phyloP scores from a whole-genome alignment of 768 basidiomycete species.

The Mycena chlorophos region DNA sequence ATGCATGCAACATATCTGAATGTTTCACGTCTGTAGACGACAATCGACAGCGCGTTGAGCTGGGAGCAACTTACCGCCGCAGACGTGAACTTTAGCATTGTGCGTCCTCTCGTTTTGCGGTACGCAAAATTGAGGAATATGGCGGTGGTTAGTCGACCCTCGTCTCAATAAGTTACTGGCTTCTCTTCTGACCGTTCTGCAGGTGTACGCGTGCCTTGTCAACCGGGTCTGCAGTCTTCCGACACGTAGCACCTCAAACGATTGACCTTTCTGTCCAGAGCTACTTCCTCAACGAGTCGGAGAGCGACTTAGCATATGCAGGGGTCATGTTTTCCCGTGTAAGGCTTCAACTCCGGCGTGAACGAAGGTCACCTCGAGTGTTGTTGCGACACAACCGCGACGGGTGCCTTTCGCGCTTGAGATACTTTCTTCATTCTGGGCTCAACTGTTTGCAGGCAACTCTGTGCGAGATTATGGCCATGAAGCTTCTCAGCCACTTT shows the following conservation, averaged over 20 bases:
- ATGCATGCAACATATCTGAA: constrained; percentile 15
- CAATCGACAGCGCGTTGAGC: constrained; percentile 66
- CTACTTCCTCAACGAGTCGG: constrained; percentile 72
- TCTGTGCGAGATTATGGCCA: constrained; percentile 85
- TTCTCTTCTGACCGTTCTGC: too few species aligned
- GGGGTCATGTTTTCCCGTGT: constrained; percentile 58
- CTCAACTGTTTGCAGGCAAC: constrained; percentile 54
- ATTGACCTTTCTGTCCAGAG: constrained; percentile 51
- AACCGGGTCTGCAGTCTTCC: constrained; percentile 49
- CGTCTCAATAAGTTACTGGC: too few species aligned
- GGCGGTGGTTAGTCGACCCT: too few species aligned
- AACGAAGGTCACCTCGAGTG: too few species aligned
- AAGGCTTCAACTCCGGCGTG: not conserved
- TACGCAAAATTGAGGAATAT: constrained; percentile 52
- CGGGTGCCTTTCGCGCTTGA: too few species aligned
- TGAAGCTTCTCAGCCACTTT: constrained; percentile 79
- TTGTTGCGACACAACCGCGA: too few species aligned
- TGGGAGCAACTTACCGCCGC: constrained; percentile 88
- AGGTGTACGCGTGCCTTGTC: constrained; percentile 65
- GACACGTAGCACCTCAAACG: not conserved
- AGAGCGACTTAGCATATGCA: constrained; percentile 74
- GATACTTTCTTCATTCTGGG: too few species aligned
- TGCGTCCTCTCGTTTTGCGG: constrained; percentile 75
- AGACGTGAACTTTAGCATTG: constrained; percentile 78
- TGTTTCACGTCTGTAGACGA: constrained; percentile 44